Evolutionary conservation across 352 stramenopile species (phyloP).

Genomic region (Saprolegnia parasitica): DNA sequence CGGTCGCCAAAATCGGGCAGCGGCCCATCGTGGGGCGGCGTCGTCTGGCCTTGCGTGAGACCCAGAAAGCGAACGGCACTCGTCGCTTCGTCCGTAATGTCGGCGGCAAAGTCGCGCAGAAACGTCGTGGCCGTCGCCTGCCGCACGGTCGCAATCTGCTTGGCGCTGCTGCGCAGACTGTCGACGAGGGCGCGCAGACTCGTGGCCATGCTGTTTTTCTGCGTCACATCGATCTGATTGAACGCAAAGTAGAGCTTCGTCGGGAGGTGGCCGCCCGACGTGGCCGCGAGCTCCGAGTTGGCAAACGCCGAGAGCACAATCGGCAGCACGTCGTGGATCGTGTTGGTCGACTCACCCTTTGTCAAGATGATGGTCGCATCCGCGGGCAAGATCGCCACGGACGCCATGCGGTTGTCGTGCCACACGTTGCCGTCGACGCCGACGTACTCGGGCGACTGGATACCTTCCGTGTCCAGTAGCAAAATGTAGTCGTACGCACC

Average conservation of each 20-base stretch:
- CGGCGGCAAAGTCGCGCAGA: neutral
- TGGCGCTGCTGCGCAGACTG: neutral
- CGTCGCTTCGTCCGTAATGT: neutral
- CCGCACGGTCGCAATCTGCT: neutral
- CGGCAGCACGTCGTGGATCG: neutral
- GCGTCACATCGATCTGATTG: slow-evolving; percentile 2
- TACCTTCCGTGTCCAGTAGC: slow-evolving; percentile 7
- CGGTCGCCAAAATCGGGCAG: slow-evolving; percentile 2
- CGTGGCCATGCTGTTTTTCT: neutral
- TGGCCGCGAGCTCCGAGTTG: neutral
- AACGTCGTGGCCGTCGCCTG: neutral
- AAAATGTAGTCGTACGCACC: slow-evolving; percentile 5
- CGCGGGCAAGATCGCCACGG: neutral
- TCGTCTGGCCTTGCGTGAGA: neutral
- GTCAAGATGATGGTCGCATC: slow-evolving; percentile 11
- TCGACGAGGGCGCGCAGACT: neutral
- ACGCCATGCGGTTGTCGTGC: slow-evolving; percentile 1
- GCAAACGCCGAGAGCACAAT: slow-evolving; percentile 1
- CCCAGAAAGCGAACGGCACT: slow-evolving; percentile 8
- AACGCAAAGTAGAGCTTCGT: neutral
- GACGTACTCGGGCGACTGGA: neutral
- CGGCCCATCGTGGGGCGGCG: neutral
- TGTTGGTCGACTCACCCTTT: neutral
- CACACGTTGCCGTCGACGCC: neutral
- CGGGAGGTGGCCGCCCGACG: neutral